phyloP scores from a whole-genome alignment of 228 moss, liverwort and hornwort genomes.

The Sphagnum magellanicum region DNA sequence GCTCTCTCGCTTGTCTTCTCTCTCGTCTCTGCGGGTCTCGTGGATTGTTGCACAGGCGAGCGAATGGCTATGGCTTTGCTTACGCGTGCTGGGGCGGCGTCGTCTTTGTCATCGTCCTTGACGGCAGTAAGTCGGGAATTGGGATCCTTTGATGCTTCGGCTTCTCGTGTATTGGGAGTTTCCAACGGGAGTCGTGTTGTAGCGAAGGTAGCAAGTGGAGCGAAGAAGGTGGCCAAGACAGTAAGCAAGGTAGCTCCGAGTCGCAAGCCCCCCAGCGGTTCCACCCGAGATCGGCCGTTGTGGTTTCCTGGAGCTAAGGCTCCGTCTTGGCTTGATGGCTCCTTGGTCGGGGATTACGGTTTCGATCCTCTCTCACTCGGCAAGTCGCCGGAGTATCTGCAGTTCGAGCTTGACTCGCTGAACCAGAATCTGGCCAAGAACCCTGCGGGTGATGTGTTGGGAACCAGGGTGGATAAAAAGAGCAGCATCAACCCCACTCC shows the following conservation, averaged over 20 bases:
- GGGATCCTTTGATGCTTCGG: conserved; percentile 43
- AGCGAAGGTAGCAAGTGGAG: conserved; percentile 11
- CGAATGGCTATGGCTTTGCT: too few species aligned
- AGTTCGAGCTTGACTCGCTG: conserved; percentile 83
- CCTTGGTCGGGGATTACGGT: conserved; percentile 82
- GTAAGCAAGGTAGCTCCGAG: conserved; percentile 16
- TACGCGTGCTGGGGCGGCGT: conserved; percentile 10
- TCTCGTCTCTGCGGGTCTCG: too few species aligned
- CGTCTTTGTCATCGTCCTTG: conserved; percentile 40
- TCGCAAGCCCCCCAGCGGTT: too few species aligned
- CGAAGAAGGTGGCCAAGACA: conserved; percentile 24
- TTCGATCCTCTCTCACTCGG: conserved; percentile 80
- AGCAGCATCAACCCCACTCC: conserved; percentile 75
- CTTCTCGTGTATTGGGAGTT: conserved; percentile 17
- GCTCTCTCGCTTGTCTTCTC: too few species aligned
- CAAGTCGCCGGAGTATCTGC: conserved; percentile 95
- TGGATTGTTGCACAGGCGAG: too few species aligned
- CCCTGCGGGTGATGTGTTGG: conserved; percentile 65
- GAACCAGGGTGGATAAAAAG: conserved; percentile 87
- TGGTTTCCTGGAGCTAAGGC: conserved; percentile 96
- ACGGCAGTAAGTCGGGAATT: conserved; percentile 18
- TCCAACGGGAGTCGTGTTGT: conserved; percentile 38
- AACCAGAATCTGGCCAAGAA: conserved; percentile 98
- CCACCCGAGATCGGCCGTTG: conserved; percentile 43
- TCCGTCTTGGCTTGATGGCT: conserved; percentile 83